phyloP scores from a whole-genome alignment of 2,329 filamentous ascomycete species.

The Penicillium concentricum region DNA sequence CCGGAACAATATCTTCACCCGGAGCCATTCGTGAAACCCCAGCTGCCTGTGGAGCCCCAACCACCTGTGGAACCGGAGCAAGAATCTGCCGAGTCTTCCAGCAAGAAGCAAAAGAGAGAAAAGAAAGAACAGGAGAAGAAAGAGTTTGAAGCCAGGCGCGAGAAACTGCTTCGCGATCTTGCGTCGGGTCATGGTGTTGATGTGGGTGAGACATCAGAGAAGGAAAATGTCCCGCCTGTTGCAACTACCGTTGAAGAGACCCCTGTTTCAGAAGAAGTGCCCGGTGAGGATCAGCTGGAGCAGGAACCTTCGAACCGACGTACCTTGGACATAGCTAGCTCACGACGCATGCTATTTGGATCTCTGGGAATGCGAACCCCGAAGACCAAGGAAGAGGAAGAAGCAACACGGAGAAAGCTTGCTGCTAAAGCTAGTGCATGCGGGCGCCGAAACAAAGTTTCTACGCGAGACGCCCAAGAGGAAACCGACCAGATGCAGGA shows the following conservation, averaged over 20 bases:
- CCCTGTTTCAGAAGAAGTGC: constrained; percentile 8
- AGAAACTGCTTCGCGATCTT: constrained; percentile 53
- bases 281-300: constrained; percentile 11
- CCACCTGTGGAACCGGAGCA: background rate
- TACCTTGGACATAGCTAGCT: constrained; percentile 59
- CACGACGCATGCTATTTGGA: constrained; percentile 68
- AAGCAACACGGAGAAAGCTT: constrained; percentile 59
- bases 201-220: constrained; percentile 33
- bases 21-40: background rate
- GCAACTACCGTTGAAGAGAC: constrained; percentile 11
- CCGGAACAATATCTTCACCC: constrained; percentile 13
- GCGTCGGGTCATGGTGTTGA: constrained; percentile 53
- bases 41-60: background rate
- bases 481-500: constrained; percentile 3
- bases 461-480: background rate
- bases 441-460: background rate
- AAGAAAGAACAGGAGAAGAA: constrained; percentile 31
- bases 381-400: constrained; percentile 67
- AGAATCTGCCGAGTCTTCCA: background rate
- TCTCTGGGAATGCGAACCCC: constrained; percentile 69
- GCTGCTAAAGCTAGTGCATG: constrained; percentile 52
- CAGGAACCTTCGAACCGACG: constrained; percentile 34
- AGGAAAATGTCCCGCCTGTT: constrained; percentile 31
- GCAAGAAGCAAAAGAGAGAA: constrained; percentile 22
- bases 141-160: constrained; percentile 53